phyloP scores from a whole-genome alignment of 169 alveolate genomes.

The Cryptosporidium tyzzeri region DNA sequence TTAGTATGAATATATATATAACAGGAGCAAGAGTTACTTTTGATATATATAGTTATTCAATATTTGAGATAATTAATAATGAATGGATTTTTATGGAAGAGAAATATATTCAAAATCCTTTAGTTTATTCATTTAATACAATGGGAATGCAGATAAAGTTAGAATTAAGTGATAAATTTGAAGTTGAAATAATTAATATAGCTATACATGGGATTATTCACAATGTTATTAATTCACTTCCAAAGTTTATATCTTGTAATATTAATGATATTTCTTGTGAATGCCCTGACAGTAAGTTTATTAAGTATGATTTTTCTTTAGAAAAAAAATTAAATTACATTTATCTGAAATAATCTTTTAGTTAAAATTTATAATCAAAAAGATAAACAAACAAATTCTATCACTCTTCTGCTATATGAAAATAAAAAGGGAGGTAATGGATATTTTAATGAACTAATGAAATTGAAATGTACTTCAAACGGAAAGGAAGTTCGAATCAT shows the following conservation, averaged over 20 bases:
- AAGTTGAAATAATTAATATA: slow-evolving; percentile 19
- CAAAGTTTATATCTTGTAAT: slow-evolving; percentile 29
- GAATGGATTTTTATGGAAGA: slow-evolving; percentile 61
- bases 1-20: slow-evolving; percentile 16
- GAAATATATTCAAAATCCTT: slow-evolving; percentile 42
- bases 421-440: slow-evolving; percentile 68
- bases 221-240: slow-evolving; percentile 43
- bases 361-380: slow-evolving; percentile 38
- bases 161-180: slow-evolving; percentile 13
- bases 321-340: neutral
- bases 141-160: slow-evolving; percentile 59
- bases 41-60: slow-evolving; percentile 24
- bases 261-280: slow-evolving; percentile 58
- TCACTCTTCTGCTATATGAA: slow-evolving; percentile 40
- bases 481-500: slow-evolving; percentile 10
- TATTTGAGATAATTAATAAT: slow-evolving; percentile 33
- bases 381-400: neutral
- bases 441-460: slow-evolving; percentile 33
- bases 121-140: slow-evolving; percentile 58
- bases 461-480: neutral
- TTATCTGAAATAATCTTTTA: neutral
- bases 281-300: slow-evolving; percentile 75
- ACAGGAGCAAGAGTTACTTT: slow-evolving; percentile 59
- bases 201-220: slow-evolving; percentile 65
- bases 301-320: neutral